Evolutionary conservation across 108 stramenopile genomes (phyloP), one percentile per base, ranked within the genome.

Genomic region (Fragilaria radians): DNA sequence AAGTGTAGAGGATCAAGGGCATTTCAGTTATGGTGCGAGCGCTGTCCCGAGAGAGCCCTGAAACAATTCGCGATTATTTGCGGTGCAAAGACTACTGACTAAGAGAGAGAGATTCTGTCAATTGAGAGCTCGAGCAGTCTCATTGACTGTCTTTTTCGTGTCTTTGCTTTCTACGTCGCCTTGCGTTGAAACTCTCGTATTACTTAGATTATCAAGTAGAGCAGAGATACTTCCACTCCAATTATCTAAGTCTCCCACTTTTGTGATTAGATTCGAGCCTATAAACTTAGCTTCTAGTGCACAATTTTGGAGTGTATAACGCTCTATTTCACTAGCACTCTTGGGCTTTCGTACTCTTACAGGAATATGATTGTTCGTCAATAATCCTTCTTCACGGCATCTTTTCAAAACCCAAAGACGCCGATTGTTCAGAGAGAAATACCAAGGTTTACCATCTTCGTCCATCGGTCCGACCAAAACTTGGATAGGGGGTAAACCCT

Each of bases 401-500:
- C 76, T 70, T 76, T 96, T 96, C 34, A 95, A 57, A 9, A 96
- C 93, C 83, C 83, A 96, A 9, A 96, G 61, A 42, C 95, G 63
- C 36, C 94, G 73, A 70, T 95, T 96, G 73, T 96, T 96, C 18
- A 96, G 73, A 5, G 88, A 88, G 61, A 94, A 95, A 30, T 94
- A 96, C 81, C 92, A 93, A 22, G 78, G 69, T 54, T 75, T 71
- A 1, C 22, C 48, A 9, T 76, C 82, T 28, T 88, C 81, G 23
- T 63, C 66, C 19, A 25, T 50, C 22, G 83, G 81, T 26, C 87
- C 88, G 4, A 85, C 73, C 1, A 93, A 33, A 7, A 93, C 85
- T 66, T 95, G 91, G 52, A 96, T 96, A 32, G 80, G 80, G 11
- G 94, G 96, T 30, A 96, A 67, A 62, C 95, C 89, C 0, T 50